phyloP scores from a whole-genome alignment of 306 rosid genomes.

The Prosopis cineraria region DNA sequence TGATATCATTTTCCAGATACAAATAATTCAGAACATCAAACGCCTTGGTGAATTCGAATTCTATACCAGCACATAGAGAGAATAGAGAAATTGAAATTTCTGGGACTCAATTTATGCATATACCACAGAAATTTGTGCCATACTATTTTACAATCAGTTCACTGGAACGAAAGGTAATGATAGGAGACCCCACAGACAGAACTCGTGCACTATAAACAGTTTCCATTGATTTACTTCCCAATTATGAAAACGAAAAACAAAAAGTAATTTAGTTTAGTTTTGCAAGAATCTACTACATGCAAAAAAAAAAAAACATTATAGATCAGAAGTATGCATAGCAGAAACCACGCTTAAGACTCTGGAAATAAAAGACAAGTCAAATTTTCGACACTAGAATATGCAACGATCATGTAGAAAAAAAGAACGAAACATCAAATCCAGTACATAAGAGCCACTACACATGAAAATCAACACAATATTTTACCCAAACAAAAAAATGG shows the following conservation, averaged over 20 bases:
- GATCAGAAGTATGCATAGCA: background rate
- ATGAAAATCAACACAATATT: background rate
- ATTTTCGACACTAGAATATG: background rate
- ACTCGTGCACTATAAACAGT: background rate
- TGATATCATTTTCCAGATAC: no score
- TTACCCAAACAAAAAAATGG: background rate
- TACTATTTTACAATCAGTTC: background rate
- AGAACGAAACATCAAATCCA: background rate
- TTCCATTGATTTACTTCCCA: background rate
- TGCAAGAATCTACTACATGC: background rate
- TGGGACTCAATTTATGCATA: background rate
- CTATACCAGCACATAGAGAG: background rate
- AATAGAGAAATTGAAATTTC: background rate
- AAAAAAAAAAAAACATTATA: background rate
- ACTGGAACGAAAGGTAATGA: background rate
- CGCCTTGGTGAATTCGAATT: no score
- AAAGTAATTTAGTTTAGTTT: background rate
- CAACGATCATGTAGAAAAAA: background rate
- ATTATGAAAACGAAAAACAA: background rate
- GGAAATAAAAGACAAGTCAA: background rate
- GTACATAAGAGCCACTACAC: background rate
- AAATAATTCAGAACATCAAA: no score
- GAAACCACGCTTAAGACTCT: background rate
- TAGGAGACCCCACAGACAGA: background rate
- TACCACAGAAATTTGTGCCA: background rate